Evolutionary conservation across 106 monocot species (phyloP).

Genomic region (Apostasia shenzhenica): DNA sequence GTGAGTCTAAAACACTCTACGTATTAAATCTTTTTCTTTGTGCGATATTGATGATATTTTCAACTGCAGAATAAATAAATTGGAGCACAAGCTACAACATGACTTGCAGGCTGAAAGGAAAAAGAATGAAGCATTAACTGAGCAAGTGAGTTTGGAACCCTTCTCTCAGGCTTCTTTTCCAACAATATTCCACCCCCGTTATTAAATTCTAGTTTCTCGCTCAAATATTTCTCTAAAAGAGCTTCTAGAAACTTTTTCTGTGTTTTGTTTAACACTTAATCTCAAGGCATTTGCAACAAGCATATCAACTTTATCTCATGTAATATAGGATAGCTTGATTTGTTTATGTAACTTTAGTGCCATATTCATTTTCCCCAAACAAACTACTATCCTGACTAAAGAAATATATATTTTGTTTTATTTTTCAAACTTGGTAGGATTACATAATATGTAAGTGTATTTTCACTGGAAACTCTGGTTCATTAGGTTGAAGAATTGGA

Average conservation of each 20-base stretch:
- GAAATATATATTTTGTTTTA: not conserved
- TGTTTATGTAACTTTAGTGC: not conserved
- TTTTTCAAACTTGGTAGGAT: not conserved
- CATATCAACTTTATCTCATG: not conserved
- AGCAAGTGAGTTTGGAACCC: conserved; percentile 2
- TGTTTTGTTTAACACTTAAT: not conserved
- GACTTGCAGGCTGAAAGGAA: conserved; percentile 13
- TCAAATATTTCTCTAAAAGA: too few species aligned
- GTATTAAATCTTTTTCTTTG: not conserved
- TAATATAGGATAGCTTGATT: not conserved
- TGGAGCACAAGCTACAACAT: conserved; percentile 5
- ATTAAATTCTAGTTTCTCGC: not conserved
- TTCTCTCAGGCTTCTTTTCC: not conserved
- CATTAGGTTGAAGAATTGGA: conserved; percentile 28
- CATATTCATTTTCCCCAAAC: not conserved
- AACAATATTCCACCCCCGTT: not conserved
- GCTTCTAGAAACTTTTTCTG: not conserved
- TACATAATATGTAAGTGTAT: not conserved
- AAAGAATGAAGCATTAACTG: conserved; percentile 8
- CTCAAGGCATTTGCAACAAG: not conserved
- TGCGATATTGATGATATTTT: not conserved
- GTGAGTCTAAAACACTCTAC: not conserved
- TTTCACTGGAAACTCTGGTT: not conserved
- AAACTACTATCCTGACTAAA: not conserved
- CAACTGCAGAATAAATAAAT: conserved; percentile 2